phyloP scores from a whole-genome alignment of 1,139 yeast species.

The Pichia terricola region DNA sequence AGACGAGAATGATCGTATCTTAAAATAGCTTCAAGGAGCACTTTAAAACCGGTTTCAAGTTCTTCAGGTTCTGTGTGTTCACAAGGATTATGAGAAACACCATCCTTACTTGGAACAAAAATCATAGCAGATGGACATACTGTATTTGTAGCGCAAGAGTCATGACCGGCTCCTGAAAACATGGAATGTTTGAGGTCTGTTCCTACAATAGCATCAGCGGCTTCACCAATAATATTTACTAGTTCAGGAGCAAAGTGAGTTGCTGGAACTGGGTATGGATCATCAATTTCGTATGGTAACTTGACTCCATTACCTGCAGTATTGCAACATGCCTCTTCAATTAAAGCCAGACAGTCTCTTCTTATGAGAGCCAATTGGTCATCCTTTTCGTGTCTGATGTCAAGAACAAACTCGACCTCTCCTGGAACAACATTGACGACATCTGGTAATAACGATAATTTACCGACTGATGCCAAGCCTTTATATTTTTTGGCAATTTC shows the following conservation, averaged over 20 bases:
- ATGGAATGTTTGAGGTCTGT: conserved; percentile 34
- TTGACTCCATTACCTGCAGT: conserved; percentile 31
- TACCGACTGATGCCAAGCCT: conserved; percentile 55
- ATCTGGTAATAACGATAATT: conserved; percentile 45
- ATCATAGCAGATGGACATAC: conserved; percentile 66
- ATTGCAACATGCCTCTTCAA: conserved; percentile 25
- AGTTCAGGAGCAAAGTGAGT: conserved; percentile 45
- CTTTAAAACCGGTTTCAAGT: conserved; percentile 48
- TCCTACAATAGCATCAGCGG: conserved; percentile 44
- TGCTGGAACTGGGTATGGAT: conserved; percentile 49
- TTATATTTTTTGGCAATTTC: conserved; percentile 42
- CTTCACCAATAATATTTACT: conserved; percentile 39
- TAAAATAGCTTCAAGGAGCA: conserved; percentile 48
- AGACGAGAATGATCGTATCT: conserved; percentile 36
- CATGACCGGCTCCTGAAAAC: conserved; percentile 68
- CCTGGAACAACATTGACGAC: conserved; percentile 63
- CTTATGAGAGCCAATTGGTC: conserved; percentile 32
- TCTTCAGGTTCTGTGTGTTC: conserved; percentile 60
- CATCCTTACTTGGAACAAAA: conserved; percentile 61
- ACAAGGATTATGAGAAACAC: conserved; percentile 60
- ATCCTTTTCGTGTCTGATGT: conserved; percentile 48
- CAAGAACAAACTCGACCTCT: conserved; percentile 46
- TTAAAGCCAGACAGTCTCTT: conserved; percentile 31
- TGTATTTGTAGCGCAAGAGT: conserved; percentile 48
- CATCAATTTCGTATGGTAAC: conserved; percentile 34